Evolutionary conservation across 1,139 yeast genomes (phyloP), one percentile per base, ranked within the genome.

Genomic region (Protomyces inouyei): DNA sequence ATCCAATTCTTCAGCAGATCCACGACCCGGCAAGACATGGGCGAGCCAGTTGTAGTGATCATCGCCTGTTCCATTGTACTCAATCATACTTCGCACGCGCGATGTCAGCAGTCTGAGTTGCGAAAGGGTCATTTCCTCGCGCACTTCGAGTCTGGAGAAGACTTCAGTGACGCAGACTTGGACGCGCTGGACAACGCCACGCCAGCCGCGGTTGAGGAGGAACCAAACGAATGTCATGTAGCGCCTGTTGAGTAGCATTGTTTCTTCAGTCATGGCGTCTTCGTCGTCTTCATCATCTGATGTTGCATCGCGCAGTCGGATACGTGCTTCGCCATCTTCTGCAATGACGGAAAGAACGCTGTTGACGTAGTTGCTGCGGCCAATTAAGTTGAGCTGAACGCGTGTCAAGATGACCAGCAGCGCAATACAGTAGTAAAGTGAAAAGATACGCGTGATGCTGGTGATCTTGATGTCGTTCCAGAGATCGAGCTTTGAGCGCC

Each of bases 211-310:
- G 74, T 93, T 91, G 66, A 93, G 79, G 60, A 93, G 76, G 97
- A 97, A 93, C 97, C 98, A 93, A 70, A 92, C 85, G 68, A 90
- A 83, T 1, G 96, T 87, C 66, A 93, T 79, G 73, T 88, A 93
- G 65, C 91, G 87, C 71, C 93, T 92, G 73, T 90, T 96, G 60
- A 86, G 83, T 21, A 43, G 23, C 23, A 43, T 16, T 9, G 48
- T 43, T 48, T 70, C 69, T 51, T 38, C 54, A n/a, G 32, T 59
- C 32, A 40, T 59, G 52, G 57, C 52, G 16, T 64, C 54, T 10
- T 57, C 55, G 16, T 53, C 61, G 16, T 52, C 46, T 52, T 66
- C 68, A 25, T 66, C 66, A 25, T 66, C 66, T 21, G 54, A 38
- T 5, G 48, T 43, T 18, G 48, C 48, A 43, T 43, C 48, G 23